Conservation (phyloP, 2,329 filamentous ascomycete species). For the Alternaria triticimaculans region DNA sequence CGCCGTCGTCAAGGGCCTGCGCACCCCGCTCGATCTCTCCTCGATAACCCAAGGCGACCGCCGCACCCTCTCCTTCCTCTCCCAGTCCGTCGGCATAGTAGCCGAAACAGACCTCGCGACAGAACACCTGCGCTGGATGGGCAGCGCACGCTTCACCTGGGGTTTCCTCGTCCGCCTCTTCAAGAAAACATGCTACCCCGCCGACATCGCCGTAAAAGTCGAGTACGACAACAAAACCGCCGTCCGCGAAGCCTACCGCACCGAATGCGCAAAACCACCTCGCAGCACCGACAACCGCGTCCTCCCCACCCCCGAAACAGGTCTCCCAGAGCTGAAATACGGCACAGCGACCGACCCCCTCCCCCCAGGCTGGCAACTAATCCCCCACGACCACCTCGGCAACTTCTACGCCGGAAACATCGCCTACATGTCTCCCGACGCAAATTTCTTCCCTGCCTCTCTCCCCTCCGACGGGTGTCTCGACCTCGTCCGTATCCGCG, state of each 20-base stretch:
- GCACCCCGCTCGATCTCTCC: slow-evolving; percentile 83
- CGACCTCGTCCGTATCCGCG: slow-evolving; percentile 82
- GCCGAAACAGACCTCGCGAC: slow-evolving; percentile 91
- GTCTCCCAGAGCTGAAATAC: slow-evolving; percentile 76
- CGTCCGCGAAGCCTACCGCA: slow-evolving; percentile 75
- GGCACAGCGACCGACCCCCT: slow-evolving; percentile 81
- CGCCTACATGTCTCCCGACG: slow-evolving; percentile 85
- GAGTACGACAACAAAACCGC: slow-evolving; percentile 76
- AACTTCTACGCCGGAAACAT: slow-evolving; percentile 97
- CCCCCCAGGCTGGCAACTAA: slow-evolving; percentile 76
- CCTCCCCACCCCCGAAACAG: slow-evolving; percentile 24
- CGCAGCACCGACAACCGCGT: slow-evolving; percentile 30
- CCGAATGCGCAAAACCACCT: slow-evolving; percentile 34
- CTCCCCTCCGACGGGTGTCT: slow-evolving; percentile 83
- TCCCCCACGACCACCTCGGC: slow-evolving; percentile 78
- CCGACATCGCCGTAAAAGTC: slow-evolving; percentile 84
- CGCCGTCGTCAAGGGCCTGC: slow-evolving; percentile 83
- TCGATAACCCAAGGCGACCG: slow-evolving; percentile 83
- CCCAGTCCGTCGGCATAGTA: slow-evolving; percentile 86
- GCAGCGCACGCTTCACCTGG: slow-evolving; percentile 80
- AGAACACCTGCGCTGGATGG: slow-evolving; percentile 93
- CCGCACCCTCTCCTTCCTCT: slow-evolving; percentile 84
- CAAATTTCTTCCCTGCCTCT: slow-evolving; percentile 86
- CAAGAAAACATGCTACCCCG: slow-evolving; percentile 81
- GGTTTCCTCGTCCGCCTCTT: slow-evolving; percentile 82